A percentile compares a stretch with the other conserved stretches of the same genome.
These are phyloP conservation scores for Telopea speciosissima DNA, from an alignment of 177 flowering plant species.

Conservation along the genomic window DNA sequence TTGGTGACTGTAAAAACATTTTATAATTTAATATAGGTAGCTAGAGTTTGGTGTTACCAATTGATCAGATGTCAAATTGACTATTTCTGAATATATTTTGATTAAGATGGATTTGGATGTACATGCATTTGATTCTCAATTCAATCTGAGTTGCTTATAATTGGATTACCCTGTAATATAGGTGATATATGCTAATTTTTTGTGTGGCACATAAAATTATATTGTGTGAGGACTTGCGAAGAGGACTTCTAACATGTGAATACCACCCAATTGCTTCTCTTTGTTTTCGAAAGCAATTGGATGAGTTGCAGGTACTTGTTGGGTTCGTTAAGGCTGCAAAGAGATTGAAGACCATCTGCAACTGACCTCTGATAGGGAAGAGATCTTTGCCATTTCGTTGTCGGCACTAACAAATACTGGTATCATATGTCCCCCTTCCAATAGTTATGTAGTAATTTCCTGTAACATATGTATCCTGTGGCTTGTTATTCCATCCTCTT, in stretches of 20 bases:
- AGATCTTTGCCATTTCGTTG: constrained; percentile 11
- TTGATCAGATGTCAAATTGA: too few relatives aligned
- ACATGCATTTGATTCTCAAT: too few relatives aligned
- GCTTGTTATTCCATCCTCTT: constrained; percentile 12
- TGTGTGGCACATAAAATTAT: not conserved
- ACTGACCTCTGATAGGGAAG: constrained; percentile 28
- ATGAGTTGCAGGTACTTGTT: constrained; percentile 84
- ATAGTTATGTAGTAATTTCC: constrained; percentile 9
- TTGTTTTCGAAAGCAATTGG: constrained; percentile 63
- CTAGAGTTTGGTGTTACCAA: not conserved
- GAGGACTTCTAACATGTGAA: constrained; percentile 1
- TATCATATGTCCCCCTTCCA: constrained; percentile 21
- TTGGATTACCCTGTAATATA: not conserved
- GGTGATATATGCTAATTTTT: too few relatives aligned
- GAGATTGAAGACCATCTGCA: constrained; percentile 74
- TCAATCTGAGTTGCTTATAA: too few relatives aligned
- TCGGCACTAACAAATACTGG: constrained; percentile 35
- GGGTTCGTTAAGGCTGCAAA: constrained; percentile 82
- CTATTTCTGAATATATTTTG: too few relatives aligned
- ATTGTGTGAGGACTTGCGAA: not conserved
- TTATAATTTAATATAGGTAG: not conserved
- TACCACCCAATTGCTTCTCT: constrained; percentile 17
- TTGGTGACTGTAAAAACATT: not conserved
- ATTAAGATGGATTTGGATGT: too few relatives aligned
- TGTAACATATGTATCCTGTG: constrained; percentile 35